Percentiles rank a stretch among this genome's conserved stretches.
These are phyloP conservation scores for Verticillium dahliae DNA, from an alignment of 2,329 filamentous ascomycete genomes.

Conservation along the genomic window DNA sequence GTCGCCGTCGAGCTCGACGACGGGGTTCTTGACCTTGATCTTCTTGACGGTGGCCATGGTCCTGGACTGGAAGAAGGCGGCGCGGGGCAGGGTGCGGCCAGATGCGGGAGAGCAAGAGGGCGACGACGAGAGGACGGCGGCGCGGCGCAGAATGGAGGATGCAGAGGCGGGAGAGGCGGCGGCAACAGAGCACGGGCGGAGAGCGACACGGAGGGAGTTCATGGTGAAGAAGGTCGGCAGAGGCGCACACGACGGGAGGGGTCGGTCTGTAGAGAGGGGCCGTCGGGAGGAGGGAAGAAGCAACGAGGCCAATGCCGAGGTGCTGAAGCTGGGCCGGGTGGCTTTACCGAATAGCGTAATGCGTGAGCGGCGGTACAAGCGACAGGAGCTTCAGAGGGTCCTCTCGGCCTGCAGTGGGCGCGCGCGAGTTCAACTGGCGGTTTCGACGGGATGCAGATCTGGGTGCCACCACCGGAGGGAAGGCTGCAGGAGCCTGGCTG, in stretches of 20 bases:
- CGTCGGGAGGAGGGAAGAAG: not conserved
- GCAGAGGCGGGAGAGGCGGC: not conserved
- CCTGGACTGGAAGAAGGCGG: conserved; percentile 18
- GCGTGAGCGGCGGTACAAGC: not conserved
- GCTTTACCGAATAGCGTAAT: not conserved
- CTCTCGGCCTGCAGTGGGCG: not conserved
- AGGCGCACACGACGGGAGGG: not conserved
- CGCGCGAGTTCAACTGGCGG: not conserved
- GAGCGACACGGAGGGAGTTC: conserved; percentile 1
- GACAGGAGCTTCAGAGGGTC: not conserved
- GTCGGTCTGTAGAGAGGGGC: not conserved
- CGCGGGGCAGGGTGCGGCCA: conserved; percentile 3
- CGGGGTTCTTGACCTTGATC: conserved; percentile 99
- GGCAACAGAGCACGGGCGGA: conserved; percentile 2
- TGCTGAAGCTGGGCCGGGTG: not conserved
- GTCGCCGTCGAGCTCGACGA: conserved; percentile 93
- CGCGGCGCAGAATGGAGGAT: conserved; percentile 2
- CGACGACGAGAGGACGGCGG: conserved; percentile 9
- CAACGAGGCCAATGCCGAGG: not conserved
- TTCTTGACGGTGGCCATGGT: conserved; percentile 59
- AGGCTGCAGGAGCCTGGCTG: not conserved
- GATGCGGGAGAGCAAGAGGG: conserved; percentile 7
- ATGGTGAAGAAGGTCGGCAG: not conserved
- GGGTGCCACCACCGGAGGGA: not conserved
- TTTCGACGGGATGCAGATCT: not conserved